A percentile compares a stretch with the other conserved stretches of the same genome.
Evolutionary conservation across 2,329 filamentous ascomycete species (phyloP).

Genomic region (Pleoardoris graminearum): DNA sequence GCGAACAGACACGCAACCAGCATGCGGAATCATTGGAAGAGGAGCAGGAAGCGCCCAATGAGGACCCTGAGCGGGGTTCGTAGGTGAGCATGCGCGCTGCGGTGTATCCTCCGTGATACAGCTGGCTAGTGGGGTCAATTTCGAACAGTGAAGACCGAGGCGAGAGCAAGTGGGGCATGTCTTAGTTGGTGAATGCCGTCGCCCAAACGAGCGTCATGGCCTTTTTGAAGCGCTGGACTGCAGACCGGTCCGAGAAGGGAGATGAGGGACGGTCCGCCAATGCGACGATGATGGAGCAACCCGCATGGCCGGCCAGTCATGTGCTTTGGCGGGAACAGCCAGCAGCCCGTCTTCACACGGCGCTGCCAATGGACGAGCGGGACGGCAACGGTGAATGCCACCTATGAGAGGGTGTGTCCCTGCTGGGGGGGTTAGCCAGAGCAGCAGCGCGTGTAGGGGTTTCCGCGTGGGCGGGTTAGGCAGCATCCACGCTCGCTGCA

Average conservation of each 20-base stretch:
- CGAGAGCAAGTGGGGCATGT: slow-evolving; percentile 15
- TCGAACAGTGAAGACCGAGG: slow-evolving; percentile 2
- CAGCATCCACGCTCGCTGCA: slow-evolving; percentile 12
- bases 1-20: not conserved
- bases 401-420: slow-evolving; percentile 6
- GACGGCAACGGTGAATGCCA: not conserved
- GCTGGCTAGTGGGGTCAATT: slow-evolving; percentile 3
- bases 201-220: not conserved
- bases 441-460: slow-evolving; percentile 13
- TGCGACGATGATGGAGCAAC: slow-evolving; percentile 10
- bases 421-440: slow-evolving; percentile 8
- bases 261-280: slow-evolving; percentile 22
- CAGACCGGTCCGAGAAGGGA: slow-evolving; percentile 7
- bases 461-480: slow-evolving; percentile 18
- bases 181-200: slow-evolving; percentile 15
- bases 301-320: slow-evolving; percentile 21
- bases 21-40: slow-evolving; percentile 6
- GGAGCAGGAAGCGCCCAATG: slow-evolving; percentile 12
- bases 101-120: slow-evolving; percentile 7
- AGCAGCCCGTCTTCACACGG: not conserved
- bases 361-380: slow-evolving; percentile 4
- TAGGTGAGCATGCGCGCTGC: slow-evolving; percentile 9
- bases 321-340: slow-evolving; percentile 11
- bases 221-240: not conserved
- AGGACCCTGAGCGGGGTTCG: slow-evolving; percentile 3